phyloP scores from a whole-genome alignment of 2,329 filamentous ascomycete genomes.

The Cladosporium sp. region DNA sequence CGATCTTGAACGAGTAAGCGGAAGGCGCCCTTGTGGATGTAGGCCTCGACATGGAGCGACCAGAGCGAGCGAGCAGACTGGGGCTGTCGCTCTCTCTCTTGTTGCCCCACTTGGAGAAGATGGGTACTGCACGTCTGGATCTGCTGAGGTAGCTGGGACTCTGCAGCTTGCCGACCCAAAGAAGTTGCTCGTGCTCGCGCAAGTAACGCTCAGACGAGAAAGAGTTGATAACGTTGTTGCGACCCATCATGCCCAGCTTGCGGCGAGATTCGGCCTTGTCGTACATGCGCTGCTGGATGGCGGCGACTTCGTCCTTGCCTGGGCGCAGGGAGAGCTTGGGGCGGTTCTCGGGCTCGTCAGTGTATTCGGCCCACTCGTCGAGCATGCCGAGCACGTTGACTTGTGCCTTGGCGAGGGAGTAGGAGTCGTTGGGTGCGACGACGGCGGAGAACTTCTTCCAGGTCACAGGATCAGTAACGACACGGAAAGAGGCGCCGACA shows the following conservation, averaged over 20 bases:
- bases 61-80: conserved; percentile 10
- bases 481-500: conserved; percentile 52
- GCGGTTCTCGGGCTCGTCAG: conserved; percentile 44
- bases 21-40: conserved; percentile 5
- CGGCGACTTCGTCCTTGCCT: conserved; percentile 47
- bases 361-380: conserved; percentile 58
- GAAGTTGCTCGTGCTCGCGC: conserved; percentile 35
- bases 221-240: conserved; percentile 55
- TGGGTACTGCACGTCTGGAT: conserved; percentile 7
- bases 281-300: conserved; percentile 56
- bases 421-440: conserved; percentile 61
- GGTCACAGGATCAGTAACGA: conserved; percentile 51
- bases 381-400: conserved; percentile 59
- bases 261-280: conserved; percentile 55
- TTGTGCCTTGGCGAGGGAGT: conserved; percentile 57
- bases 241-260: conserved; percentile 55
- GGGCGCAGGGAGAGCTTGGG: conserved; percentile 48
- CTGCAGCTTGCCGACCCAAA: conserved; percentile 23
- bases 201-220: conserved; percentile 58
- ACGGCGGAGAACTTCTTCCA: conserved; percentile 55
- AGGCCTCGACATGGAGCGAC: conserved; percentile 4
- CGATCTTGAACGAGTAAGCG: conserved; percentile 13
- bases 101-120: conserved; percentile 9
- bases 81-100: conserved; percentile 13
- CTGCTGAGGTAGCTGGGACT: conserved; percentile 17